Conservation (phyloP, 345 rosid genomes). For the Gossypium sturtianum region DNA sequence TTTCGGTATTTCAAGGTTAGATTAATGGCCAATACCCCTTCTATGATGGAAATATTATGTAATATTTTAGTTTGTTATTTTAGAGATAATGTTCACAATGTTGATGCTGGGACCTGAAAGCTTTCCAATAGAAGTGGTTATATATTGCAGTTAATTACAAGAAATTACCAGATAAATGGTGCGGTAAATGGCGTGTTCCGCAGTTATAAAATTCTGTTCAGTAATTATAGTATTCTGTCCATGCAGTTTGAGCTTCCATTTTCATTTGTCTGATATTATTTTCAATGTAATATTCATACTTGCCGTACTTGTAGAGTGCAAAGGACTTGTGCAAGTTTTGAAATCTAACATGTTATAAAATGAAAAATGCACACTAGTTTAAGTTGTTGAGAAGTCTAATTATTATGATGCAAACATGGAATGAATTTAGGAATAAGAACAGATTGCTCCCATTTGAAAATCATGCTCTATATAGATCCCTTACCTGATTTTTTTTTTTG, state of each 20-base stretch:
- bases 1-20: constrained; percentile 20
- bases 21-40: neutral
- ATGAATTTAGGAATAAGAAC: neutral
- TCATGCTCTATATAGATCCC: neutral
- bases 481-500: neutral
- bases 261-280: neutral
- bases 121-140: neutral
- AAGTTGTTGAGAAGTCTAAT: neutral
- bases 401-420: neutral
- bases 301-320: neutral
- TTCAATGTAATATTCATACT: neutral
- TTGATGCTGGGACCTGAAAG: neutral
- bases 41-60: neutral
- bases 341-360: neutral
- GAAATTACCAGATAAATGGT: neutral
- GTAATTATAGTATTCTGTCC: neutral
- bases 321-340: neutral
- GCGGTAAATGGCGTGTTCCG: neutral
- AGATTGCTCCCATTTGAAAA: neutral
- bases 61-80: neutral
- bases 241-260: neutral
- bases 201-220: neutral
- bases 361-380: neutral
- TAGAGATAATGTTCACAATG: neutral
- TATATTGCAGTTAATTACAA: neutral